Evolutionary conservation across 192 early-diverging fungal species (phyloP).

Genomic region (Chytriomyces hyalinus): DNA sequence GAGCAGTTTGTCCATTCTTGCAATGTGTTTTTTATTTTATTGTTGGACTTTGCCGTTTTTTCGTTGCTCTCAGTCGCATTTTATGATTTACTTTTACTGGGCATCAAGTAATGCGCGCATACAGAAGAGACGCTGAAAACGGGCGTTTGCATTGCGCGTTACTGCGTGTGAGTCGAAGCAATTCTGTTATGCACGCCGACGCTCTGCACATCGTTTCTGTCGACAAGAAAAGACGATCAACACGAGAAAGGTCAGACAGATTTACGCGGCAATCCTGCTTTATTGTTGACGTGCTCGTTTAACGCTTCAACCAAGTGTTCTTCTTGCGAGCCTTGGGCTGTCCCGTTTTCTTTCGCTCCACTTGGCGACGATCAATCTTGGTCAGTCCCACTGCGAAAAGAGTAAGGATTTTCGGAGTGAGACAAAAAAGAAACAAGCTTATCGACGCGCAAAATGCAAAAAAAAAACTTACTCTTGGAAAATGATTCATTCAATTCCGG

Average conservation of each 20-base stretch:
- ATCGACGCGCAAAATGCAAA: slow-evolving; percentile 59
- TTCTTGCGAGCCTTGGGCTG: slow-evolving; percentile 90
- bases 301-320: slow-evolving; percentile 74
- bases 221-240: too few relatives aligned
- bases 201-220: too few relatives aligned
- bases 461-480: slow-evolving; percentile 51
- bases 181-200: too few relatives aligned
- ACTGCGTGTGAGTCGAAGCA: too few relatives aligned
- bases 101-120: too few relatives aligned
- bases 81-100: too few relatives aligned
- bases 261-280: too few relatives aligned
- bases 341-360: slow-evolving; percentile 96
- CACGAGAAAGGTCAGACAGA: too few relatives aligned
- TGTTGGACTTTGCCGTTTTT: not conserved
- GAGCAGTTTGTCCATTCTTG: not conserved
- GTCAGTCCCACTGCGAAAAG: slow-evolving; percentile 34
- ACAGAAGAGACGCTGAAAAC: too few relatives aligned
- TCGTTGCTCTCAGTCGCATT: not conserved
- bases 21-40: not conserved
- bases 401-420: not conserved
- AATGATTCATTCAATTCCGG: slow-evolving; percentile 61
- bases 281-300: not conserved
- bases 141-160: too few relatives aligned
- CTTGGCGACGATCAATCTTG: slow-evolving; percentile 60
- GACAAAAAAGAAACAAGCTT: slow-evolving; percentile 47